Conservation (phyloP, 352 stramenopile species). For the Phytophthora boehmeriae region DNA sequence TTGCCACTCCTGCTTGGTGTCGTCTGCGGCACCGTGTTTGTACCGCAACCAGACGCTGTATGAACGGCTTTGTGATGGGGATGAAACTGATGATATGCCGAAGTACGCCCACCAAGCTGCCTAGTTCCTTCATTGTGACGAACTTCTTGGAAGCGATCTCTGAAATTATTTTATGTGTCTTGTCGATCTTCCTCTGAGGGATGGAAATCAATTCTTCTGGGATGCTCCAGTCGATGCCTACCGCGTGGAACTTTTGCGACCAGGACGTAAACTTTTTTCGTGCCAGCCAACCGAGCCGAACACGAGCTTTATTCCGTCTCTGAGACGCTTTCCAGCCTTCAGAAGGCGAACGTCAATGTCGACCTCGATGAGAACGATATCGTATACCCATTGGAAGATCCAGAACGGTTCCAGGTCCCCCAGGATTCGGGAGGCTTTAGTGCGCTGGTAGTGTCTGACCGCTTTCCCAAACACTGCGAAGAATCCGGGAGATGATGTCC, state of each 20-base stretch:
- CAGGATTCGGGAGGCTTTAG: background rate
- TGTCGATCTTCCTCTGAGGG: conserved; percentile 15
- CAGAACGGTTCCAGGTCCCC: conserved; percentile 6
- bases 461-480: conserved; percentile 12
- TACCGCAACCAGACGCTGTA: background rate
- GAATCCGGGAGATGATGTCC: conserved; percentile 10
- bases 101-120: conserved; percentile 6
- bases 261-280: conserved; percentile 17
- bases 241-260: conserved; percentile 1
- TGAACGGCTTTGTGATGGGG: conserved; percentile 13
- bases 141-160: background rate
- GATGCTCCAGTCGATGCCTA: conserved; percentile 14
- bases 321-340: conserved; percentile 6
- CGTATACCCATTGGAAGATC: conserved; percentile 11
- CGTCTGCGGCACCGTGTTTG: no score
- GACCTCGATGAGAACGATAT: conserved; percentile 1
- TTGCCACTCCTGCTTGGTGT: background rate
- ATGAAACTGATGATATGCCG: conserved; percentile 15
- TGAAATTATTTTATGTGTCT: background rate
- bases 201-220: background rate
- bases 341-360: conserved; percentile 9
- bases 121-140: background rate
- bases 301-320: conserved; percentile 13
- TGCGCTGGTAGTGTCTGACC: conserved; percentile 7
- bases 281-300: conserved; percentile 14